These are phyloP conservation scores for Metschnikowia lachancei DNA, from an alignment of 805 yeast species.

Conservation along the genomic window DNA sequence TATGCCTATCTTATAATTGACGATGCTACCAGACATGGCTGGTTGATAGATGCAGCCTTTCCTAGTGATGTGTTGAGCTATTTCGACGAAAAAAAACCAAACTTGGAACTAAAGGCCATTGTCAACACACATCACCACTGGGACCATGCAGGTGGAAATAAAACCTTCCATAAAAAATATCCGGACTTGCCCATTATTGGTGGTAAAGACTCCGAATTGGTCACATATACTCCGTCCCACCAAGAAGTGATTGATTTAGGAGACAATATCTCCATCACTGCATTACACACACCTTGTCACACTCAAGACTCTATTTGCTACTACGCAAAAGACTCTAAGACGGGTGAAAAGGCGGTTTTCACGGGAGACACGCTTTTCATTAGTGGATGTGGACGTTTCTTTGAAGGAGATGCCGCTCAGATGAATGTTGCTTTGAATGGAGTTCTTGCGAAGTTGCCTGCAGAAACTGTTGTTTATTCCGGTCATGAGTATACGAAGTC, in stretches of 20 bases:
- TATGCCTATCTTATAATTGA: constrained; percentile 80
- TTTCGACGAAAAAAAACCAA: constrained; percentile 41
- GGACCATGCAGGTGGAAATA: constrained; percentile 92
- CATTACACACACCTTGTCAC: constrained; percentile 96
- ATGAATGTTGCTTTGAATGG: constrained; percentile 71
- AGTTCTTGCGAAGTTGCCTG: constrained; percentile 59
- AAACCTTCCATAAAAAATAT: constrained; percentile 37
- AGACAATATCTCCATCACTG: constrained; percentile 59
- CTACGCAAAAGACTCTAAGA: constrained; percentile 59
- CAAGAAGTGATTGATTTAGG: constrained; percentile 64
- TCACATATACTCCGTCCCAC: constrained; percentile 68
- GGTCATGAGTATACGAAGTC: constrained; percentile 95
- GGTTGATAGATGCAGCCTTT: constrained; percentile 92
- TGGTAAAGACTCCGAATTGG: constrained; percentile 77
- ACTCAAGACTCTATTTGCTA: constrained; percentile 96
- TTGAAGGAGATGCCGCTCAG: constrained; percentile 82
- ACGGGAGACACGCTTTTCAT: constrained; percentile 95
- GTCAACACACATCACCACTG: constrained; percentile 96
- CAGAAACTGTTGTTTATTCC: constrained; percentile 74
- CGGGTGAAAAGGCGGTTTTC: constrained; percentile 72
- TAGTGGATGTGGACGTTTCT: constrained; percentile 95
- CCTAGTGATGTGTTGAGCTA: constrained; percentile 57
- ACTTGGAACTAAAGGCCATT: constrained; percentile 62
- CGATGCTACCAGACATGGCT: constrained; percentile 59
- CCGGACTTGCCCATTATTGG: constrained; percentile 67